Base-by-base conservation (phyloP, 1,284 basidiomycete genomes). In the Meira nashicola region DNA sequence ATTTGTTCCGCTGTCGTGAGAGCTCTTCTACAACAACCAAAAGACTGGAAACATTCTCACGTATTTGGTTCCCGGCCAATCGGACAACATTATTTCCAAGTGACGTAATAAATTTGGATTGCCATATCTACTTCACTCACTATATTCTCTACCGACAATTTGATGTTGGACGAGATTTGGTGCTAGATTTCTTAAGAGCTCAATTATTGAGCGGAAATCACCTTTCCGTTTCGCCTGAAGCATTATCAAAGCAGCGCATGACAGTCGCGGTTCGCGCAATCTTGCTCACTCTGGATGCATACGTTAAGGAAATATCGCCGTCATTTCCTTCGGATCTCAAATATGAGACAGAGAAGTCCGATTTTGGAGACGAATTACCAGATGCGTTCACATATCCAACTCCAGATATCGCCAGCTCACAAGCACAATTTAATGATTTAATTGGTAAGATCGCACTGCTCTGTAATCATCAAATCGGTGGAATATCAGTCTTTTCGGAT, bases 1-100 rank as follows among this genome's bases (percentile, higher is more conserved):
- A 96, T 78, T 82, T 96, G 21, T 93, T 92, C 74, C 88, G 93
- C 17, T 94, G 92, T 73, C 86, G 88, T 63, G 93, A 96, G 76
- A 84, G 89, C 14, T 82, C 84, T 3, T 89, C 90, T 0, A 87
- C 89, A 0, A 87, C 86, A 3, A 85, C 86, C 7, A 82, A 86
- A 47, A 90, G 89, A 69, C 80, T 97, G 39, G 92, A 96, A 65
- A 80, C 80, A 0, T 77, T 94, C 43, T 78, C 94, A 60, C 88
- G 87, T 61, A 82, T 86, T 57, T 87, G 91, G 80, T 93, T 95
- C 78, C 89, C 91, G 9, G 68, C 85, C 0, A 86, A 87, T 64
- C 84, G 87, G 23, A 80, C 85, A 1, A 77, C 81, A 6, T 81
- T 90, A 39, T 83, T 85, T 62, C 87, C 89, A 2, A 79, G 83